Evolutionary conservation across 1,284 basidiomycete genomes (phyloP), one percentile per base, ranked within the genome.

Genomic region (Papiliotrema laurentii): DNA sequence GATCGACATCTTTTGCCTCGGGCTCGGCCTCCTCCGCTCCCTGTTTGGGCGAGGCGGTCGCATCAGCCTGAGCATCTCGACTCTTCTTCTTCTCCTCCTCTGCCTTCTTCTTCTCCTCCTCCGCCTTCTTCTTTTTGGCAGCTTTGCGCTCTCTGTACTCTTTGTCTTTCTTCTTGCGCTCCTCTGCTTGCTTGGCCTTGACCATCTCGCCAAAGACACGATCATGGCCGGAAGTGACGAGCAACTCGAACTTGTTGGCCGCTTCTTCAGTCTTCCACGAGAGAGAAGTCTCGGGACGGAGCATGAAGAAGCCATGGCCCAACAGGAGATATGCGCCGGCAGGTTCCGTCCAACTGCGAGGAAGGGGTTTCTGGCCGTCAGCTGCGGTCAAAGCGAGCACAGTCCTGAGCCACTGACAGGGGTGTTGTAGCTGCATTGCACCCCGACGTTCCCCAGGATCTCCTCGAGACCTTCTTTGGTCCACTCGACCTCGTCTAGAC

Each of bases 291-390:
- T 59, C 53, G 16, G 50, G 46, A n/a, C 65, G 50, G 34, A 90
- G 79, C 77, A 91, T 84, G 51, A 79, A 82, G 85, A 75, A 87
- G 77, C 85, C 85, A 87, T 28, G 89, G 61, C 25, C 85, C 76
- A 56, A 86, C 59, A 56, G 79, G 76, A 68, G 47, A 46, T 55
- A 64, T 2, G 48, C 57, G 13, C 53, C 47, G 25, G 42, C 41
- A 10, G 59, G 59, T 6, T 55, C 49, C 10, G 45, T 43, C 31
- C 41, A 56, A 38, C 47, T 26, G 21, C 56, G 49, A 9, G 51
- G 47, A 11, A 58, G 43, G 13, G 62, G 58, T 55, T 60, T 59
- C 64, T 66, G 13, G 31, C 30, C 16, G 34, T 42, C 19, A 33
- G 9, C 24, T 24, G 22, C 22, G 13, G 30, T 3, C 11, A 19